phyloP scores from a whole-genome alignment of 805 yeast genomes.

The Saccharomycopsis microspora region DNA sequence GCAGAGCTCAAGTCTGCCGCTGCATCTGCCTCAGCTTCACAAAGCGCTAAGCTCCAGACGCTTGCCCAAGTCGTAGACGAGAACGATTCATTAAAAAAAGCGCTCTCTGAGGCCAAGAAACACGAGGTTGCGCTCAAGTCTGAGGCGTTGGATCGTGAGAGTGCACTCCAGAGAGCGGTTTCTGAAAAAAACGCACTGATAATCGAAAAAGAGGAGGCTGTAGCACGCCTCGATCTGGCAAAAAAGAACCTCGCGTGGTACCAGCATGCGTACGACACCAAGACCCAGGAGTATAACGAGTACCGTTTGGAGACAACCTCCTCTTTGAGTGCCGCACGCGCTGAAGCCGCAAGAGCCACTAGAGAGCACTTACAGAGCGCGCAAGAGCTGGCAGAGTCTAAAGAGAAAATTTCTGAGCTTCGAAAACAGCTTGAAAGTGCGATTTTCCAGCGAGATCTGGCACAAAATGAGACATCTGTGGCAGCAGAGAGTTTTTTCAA shows the following conservation, averaged over 20 bases:
- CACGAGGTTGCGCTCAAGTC: constrained; percentile 3
- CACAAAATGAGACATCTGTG: constrained; percentile 31
- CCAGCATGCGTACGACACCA: constrained; percentile 21
- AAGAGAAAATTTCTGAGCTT: constrained; percentile 20
- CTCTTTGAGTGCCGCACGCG: too few relatives aligned
- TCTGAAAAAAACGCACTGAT: constrained; percentile 18
- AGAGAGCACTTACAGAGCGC: background rate
- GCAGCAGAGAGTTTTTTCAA: constrained; percentile 40
- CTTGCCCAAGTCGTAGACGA: constrained; percentile 30
- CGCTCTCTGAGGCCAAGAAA: constrained; percentile 22
- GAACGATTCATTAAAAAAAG: constrained; percentile 23
- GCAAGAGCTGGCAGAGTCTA: background rate
- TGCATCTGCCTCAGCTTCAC: constrained; percentile 26
- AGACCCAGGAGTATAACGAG: constrained; percentile 23
- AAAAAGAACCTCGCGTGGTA: constrained; percentile 24
- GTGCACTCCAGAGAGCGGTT: background rate
- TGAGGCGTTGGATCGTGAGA: constrained; percentile 3
- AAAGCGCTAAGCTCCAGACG: constrained; percentile 29
- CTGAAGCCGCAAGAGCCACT: constrained; percentile 21
- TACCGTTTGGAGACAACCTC: background rate
- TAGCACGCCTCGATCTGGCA: constrained; percentile 22
- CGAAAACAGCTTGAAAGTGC: constrained; percentile 31
- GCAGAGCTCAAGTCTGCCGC: constrained; percentile 17
- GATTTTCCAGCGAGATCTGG: constrained; percentile 32
- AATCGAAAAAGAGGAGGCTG: constrained; percentile 20